These are phyloP conservation scores for Nigrograna mackinnonii DNA, from an alignment of 2,329 filamentous ascomycete genomes.

Conservation along the genomic window DNA sequence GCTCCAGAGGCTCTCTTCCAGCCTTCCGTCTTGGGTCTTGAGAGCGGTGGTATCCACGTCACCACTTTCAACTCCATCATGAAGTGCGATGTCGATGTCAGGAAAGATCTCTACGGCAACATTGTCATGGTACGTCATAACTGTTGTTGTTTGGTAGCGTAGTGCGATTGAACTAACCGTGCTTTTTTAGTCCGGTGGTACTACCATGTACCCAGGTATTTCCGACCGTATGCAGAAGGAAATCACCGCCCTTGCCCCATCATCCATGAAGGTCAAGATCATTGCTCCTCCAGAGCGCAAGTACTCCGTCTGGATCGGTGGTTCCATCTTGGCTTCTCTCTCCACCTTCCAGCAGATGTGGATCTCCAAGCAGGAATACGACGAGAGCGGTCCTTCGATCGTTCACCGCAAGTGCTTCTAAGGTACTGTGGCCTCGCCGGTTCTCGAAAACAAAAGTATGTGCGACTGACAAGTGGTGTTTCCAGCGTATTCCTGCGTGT, in stretches of 20 bases:
- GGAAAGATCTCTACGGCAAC: slow-evolving; percentile 99
- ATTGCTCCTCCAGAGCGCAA: slow-evolving; percentile 99
- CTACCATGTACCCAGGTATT: slow-evolving; percentile 99
- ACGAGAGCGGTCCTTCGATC: slow-evolving; percentile 99
- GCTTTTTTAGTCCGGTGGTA: slow-evolving; percentile 86
- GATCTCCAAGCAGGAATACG: slow-evolving; percentile 99
- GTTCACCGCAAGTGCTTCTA: slow-evolving; percentile 99
- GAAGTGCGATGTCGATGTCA: slow-evolving; percentile 99
- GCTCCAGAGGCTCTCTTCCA: slow-evolving; percentile 99
- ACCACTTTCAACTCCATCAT: slow-evolving; percentile 99
- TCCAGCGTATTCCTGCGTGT: slow-evolving; percentile 37
- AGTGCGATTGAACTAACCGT: slow-evolving; percentile 40
- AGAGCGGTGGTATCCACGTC: slow-evolving; percentile 98
- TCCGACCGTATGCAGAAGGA: slow-evolving; percentile 99
- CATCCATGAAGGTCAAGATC: slow-evolving; percentile 99
- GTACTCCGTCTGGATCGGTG: slow-evolving; percentile 99
- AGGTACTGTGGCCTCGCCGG: slow-evolving; percentile 56
- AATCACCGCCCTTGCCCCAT: slow-evolving; percentile 98
- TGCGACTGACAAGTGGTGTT: slow-evolving; percentile 22
- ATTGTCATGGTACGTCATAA: slow-evolving; percentile 91
- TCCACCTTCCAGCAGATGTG: slow-evolving; percentile 99
- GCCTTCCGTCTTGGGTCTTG: slow-evolving; percentile 96
- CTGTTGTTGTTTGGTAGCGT: neutral
- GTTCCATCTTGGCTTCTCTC: slow-evolving; percentile 98
- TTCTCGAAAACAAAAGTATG: slow-evolving; percentile 10